These are phyloP conservation scores for Sporothrix phasma DNA, from an alignment of 2,329 filamentous ascomycete genomes.

Conservation along the genomic window DNA sequence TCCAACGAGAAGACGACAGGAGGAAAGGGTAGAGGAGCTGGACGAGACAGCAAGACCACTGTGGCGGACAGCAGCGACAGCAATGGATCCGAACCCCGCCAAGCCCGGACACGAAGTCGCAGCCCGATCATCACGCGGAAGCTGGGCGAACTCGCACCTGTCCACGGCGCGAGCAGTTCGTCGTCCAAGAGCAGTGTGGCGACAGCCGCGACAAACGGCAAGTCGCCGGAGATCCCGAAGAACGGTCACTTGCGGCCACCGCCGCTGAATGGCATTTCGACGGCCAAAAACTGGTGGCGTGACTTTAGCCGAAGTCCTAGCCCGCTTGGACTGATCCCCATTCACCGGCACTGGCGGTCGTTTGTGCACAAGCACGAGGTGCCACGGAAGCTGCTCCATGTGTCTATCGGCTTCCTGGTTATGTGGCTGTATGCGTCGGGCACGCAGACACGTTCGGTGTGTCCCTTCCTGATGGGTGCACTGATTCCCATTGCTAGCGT, in stretches of 20 bases:
- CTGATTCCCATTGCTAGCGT: slow-evolving; percentile 75
- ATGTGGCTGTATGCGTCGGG: slow-evolving; percentile 76
- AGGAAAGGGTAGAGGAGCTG: not conserved
- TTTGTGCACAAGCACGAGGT: slow-evolving; percentile 97
- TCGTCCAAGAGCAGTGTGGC: slow-evolving; percentile 22
- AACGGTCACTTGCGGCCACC: slow-evolving; percentile 67
- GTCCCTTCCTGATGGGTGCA: slow-evolving; percentile 70
- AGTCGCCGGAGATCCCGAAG: slow-evolving; percentile 19
- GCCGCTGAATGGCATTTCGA: slow-evolving; percentile 33
- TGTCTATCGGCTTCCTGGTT: slow-evolving; percentile 92
- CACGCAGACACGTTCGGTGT: slow-evolving; percentile 65
- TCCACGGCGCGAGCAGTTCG: slow-evolving; percentile 21
- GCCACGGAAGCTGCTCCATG: slow-evolving; percentile 82
- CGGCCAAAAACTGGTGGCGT: slow-evolving; percentile 57
- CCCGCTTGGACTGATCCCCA: slow-evolving; percentile 86
- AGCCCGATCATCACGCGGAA: slow-evolving; percentile 51
- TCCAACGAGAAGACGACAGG: not conserved
- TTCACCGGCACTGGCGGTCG: slow-evolving; percentile 81
- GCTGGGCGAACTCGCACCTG: slow-evolving; percentile 42
- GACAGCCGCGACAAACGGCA: slow-evolving; percentile 21
- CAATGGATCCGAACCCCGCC: slow-evolving; percentile 41
- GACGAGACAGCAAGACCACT: not conserved
- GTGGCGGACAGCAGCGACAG: slow-evolving; percentile 24
- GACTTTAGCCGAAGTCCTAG: slow-evolving; percentile 87
- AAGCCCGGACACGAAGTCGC: slow-evolving; percentile 61